Evolutionary conservation across 768 basidiomycete genomes (phyloP).

Genomic region (Cystobasidium ongulense): DNA sequence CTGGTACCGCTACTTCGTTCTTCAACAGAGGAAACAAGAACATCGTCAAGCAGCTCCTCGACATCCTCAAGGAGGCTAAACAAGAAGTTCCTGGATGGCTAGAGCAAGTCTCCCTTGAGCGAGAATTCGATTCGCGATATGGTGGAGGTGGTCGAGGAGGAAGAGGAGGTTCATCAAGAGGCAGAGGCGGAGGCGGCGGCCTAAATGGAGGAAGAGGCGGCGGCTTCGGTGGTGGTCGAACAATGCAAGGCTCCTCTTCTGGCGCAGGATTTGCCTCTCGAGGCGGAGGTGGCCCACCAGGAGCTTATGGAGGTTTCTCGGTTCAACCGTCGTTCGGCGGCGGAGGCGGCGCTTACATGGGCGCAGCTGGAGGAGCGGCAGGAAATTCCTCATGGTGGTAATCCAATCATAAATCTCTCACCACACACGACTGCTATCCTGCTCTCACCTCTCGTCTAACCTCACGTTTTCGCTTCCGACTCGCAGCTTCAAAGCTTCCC

Average conservation of each 20-base stretch:
- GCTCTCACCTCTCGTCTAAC: neutral
- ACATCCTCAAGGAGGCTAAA: conserved; percentile 89
- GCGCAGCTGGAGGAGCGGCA: neutral
- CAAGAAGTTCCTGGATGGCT: conserved; percentile 90
- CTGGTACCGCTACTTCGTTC: conserved; percentile 89
- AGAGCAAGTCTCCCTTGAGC: conserved; percentile 72
- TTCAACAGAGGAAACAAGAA: conserved; percentile 50
- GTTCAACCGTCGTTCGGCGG: conserved; percentile 10
- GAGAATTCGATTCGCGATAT: conserved; percentile 52
- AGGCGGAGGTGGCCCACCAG: neutral
- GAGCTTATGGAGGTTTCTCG: neutral
- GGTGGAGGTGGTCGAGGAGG: conserved; percentile 49
- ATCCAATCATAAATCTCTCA: neutral
- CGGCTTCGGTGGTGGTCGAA: conserved; percentile 21
- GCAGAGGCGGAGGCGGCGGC: conserved; percentile 42
- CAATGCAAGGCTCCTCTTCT: conserved; percentile 1
- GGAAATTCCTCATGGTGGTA: neutral
- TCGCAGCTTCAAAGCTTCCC: too few relatives aligned
- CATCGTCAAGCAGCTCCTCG: conserved; percentile 73
- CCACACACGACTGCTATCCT: neutral
- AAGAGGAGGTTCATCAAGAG: conserved; percentile 50
- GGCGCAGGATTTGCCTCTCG: conserved; percentile 13
- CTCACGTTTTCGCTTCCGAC: neutral
- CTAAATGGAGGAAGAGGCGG: conserved; percentile 51
- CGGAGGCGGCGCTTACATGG: neutral